A percentile compares a stretch with the other conserved stretches of the same genome.
These are phyloP conservation scores for Rhodotorula sp. DNA, from an alignment of 1,284 basidiomycete species.

Conservation along the genomic window DNA sequence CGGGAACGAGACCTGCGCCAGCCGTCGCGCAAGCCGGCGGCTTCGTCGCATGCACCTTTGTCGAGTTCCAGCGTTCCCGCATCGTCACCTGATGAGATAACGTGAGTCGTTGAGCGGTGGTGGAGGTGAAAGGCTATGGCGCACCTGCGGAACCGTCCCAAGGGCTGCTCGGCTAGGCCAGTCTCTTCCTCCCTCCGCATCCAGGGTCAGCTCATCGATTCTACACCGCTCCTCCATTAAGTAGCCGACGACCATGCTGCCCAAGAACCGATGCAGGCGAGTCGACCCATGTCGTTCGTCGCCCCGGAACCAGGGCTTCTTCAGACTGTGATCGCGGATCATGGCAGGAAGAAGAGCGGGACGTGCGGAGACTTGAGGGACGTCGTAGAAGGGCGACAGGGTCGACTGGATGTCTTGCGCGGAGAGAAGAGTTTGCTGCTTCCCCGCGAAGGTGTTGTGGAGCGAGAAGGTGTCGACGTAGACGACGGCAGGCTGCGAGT, in stretches of 20 bases:
- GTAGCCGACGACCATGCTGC: slow-evolving; percentile 23
- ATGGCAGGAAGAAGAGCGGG: slow-evolving; percentile 9
- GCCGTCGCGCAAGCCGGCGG: slow-evolving; percentile 4
- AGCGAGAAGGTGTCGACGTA: slow-evolving; percentile 17
- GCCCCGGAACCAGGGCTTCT: slow-evolving; percentile 13
- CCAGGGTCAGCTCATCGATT: too few species aligned
- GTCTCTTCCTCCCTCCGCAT: not conserved
- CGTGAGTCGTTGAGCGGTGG: not conserved
- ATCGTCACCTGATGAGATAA: slow-evolving; percentile 10
- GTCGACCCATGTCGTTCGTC: slow-evolving; percentile 15
- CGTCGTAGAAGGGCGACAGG: slow-evolving; percentile 21
- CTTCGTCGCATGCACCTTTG: not conserved
- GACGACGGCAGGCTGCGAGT: slow-evolving; percentile 8
- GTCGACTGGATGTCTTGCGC: slow-evolving; percentile 9
- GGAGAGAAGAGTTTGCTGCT: not conserved
- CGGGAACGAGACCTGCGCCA: slow-evolving; percentile 1
- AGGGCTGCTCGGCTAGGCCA: not conserved
- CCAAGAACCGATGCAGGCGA: slow-evolving; percentile 14
- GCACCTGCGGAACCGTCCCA: slow-evolving; percentile 1
- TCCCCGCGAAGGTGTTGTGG: not conserved
- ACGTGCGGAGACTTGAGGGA: slow-evolving; percentile 12
- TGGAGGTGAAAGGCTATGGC: not conserved
- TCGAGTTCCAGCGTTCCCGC: slow-evolving; percentile 9
- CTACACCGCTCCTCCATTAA: slow-evolving; percentile 13
- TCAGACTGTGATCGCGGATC: slow-evolving; percentile 6